These are phyloP conservation scores for Dendrocalamus latiflorus DNA, from an alignment of 202 grass and related monocot species.

Conservation along the genomic window DNA sequence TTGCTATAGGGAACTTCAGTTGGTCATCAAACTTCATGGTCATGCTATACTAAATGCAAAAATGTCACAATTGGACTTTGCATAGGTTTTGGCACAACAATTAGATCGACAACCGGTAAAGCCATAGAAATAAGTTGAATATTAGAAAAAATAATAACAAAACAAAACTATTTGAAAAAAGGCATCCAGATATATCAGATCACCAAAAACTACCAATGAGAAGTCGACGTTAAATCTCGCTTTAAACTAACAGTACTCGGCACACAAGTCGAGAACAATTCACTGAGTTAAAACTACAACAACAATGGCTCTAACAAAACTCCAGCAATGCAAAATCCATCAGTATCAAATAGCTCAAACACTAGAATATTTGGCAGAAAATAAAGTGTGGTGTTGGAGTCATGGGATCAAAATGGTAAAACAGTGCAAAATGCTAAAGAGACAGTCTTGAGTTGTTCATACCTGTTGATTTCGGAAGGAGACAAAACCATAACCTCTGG, in stretches of 20 bases:
- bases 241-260: not conserved
- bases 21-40: not conserved
- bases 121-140: not conserved
- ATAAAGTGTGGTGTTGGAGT: not conserved
- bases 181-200: not conserved
- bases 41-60: constrained; percentile 12
- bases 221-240: not conserved
- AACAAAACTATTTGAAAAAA: not conserved
- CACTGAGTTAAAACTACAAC: no score
- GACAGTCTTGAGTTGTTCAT: constrained; percentile 8
- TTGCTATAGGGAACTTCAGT: not conserved
- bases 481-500: constrained; percentile 89
- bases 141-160: not conserved
- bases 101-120: not conserved
- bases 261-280: not conserved
- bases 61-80: no score
- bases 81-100: no score
- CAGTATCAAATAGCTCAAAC: constrained; percentile 14
- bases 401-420: constrained; percentile 4
- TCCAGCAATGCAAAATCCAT: not conserved
- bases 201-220: not conserved
- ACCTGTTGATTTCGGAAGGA: constrained; percentile 80
- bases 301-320: no score
- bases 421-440: constrained; percentile 19
- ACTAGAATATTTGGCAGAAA: not conserved